Conservation (phyloP, 2,329 filamentous ascomycete genomes). For the Dryadomyces quercus-mongolicae region DNA sequence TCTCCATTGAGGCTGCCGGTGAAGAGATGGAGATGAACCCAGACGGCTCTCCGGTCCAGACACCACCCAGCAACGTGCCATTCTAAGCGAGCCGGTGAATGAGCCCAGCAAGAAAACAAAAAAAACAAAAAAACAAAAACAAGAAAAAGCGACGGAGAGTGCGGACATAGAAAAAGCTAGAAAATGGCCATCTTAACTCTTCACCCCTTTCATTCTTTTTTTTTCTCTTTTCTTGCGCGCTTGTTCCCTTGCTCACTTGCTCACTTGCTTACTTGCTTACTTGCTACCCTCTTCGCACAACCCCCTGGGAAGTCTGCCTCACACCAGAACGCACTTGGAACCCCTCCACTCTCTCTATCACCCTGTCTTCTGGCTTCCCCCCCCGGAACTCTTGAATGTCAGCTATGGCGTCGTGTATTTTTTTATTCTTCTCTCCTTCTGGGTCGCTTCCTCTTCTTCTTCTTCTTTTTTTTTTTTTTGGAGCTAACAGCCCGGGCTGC, state of each 20-base stretch:
- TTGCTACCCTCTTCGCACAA: too few species aligned
- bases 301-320: background rate
- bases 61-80: conserved; percentile 44
- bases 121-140: background rate
- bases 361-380: background rate
- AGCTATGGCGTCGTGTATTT: conserved; percentile 2
- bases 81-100: conserved; percentile 51
- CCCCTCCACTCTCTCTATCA: background rate
- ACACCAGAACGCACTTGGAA: background rate
- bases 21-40: conserved; percentile 84
- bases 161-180: background rate
- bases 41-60: conserved; percentile 43
- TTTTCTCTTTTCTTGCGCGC: too few species aligned
- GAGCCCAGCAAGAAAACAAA: background rate
- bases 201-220: background rate
- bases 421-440: background rate
- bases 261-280: background rate
- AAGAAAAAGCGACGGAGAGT: background rate
- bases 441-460: background rate
- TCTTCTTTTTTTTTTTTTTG: background rate
- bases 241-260: background rate
- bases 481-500: background rate
- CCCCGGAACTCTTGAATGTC: background rate
- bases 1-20: conserved; percentile 76
- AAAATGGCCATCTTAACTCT: background rate